Base-by-base conservation (phyloP, 2,329 filamentous ascomycete genomes). In the Sporothrix globosa region DNA sequence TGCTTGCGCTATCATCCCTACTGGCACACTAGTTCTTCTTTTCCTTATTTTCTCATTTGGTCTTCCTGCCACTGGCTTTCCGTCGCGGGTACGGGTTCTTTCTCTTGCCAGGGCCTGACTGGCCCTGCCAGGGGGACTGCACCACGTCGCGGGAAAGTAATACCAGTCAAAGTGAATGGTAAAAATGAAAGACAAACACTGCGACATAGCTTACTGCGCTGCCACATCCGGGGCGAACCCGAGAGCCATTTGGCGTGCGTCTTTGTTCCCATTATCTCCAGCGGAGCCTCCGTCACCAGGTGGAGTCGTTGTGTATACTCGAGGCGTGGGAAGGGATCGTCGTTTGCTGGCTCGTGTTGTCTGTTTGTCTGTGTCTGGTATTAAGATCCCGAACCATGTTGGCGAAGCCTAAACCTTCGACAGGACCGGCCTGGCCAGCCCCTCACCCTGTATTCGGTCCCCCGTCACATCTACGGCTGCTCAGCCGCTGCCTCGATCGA, bases 1-100 rank as follows among this genome's bases (percentile, higher is more conserved):
- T 14, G 34, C 46, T 52, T 39, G 46, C 63, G 63, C 63, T 66
- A 66, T 66, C 61, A 44, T 66, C 63, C 58, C 39, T 44, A 39
- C 13, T 63, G n/a, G 34, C 30, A 54, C 30, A 17, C 50, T 54
- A n/a, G 11, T 30, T 52, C 34, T 39, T 46, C 34, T 54, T 34
- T 48, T 34, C 54, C 19, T 34, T 30, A 44, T 17, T 54, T 54
- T 27, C 52, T 50, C 60, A 41, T 50, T 30, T 65, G 58, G 58
- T 46, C 58, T 2, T 41, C 58, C 58, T 65, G n/a, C 2, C 41
- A 41, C 21, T 63, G 60, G 17, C 41, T 48, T 48, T 14, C 27
- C 41, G 21, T 48, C 34, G 30, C 44, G 44, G 61, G 27, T 50
- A 11, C 19, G 4, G 44, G 19, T 19, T n/a, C n/a, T 10, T 63